Evolutionary conservation across 2,329 filamentous ascomycete species (phyloP), one percentile per base, ranked within the genome.

Genomic region (Sclerotinia glacialis): DNA sequence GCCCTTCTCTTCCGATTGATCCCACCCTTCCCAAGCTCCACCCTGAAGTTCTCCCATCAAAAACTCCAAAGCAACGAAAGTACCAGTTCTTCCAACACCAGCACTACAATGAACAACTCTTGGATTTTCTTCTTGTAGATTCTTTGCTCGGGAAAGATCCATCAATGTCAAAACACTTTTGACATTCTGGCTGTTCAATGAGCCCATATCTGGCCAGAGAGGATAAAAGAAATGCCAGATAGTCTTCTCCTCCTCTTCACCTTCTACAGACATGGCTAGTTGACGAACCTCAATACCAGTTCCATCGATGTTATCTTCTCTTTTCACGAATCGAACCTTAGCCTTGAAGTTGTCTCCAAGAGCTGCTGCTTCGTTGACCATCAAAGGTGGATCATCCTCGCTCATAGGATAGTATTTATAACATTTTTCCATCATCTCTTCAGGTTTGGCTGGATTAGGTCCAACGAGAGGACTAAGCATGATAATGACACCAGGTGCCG

Each of bases 1-100:
- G 12, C 80, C 78, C 40, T 74, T 68, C 26, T 78, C 73, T 42
- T 78, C 72, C 44, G 70, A 71, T 49, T 73, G 71, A 44, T 75
- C 74, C 67, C 75, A 72, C 54, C 67, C 67, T 54, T 74, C 71
- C 73, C 74, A 75, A 34, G 87, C 83, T 60, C 93, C 94, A 7
- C 87, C 84, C 34, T 91, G 87, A 12, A 98, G 83, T 78, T 97
- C 92, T 46, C 88, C 85, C 70, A 96, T 83, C 34, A 99, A 85
- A 77, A 96, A 92, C 78, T 98, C 95, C n/a, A 99, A 84, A 1
- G 92, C 90, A 74, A 99, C 97, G 76, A 98, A 99, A 0, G 95
- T 98, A 44, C 95, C 95, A 9, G 91, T 96, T 65, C 95, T 87
- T 16, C 95, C 95, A 18, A 99, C 94, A 49, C 95, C 95, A 9